Conservation (phyloP, 805 yeast species). For the Starmerella potacharoeniae region DNA sequence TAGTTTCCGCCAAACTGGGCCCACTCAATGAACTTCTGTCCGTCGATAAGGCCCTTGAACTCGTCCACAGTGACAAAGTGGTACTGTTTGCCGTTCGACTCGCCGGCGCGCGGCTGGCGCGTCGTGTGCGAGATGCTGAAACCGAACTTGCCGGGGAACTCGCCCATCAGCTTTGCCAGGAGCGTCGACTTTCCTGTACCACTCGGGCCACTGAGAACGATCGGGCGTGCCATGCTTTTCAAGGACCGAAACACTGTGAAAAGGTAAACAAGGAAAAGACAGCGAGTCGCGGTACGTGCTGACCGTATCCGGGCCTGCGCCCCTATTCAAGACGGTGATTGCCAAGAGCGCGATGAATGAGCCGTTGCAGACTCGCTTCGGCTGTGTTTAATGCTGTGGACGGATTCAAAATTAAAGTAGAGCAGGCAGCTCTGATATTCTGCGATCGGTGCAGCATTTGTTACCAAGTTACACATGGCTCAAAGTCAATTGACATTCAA, state of each 20-base stretch:
- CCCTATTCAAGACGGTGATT: too few relatives aligned
- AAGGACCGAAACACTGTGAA: background rate
- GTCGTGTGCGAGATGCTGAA: constrained; percentile 93
- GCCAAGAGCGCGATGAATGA: too few relatives aligned
- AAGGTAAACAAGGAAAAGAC: background rate
- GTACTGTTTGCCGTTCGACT: constrained; percentile 78
- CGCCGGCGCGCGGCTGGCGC: constrained; percentile 84
- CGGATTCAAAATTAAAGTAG: too few relatives aligned
- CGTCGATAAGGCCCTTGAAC: constrained; percentile 65
- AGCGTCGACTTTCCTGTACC: constrained; percentile 91
- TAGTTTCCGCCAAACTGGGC: constrained; percentile 97
- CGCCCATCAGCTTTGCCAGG: constrained; percentile 77
- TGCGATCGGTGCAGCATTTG: too few relatives aligned
- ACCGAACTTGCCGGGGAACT: constrained; percentile 81
- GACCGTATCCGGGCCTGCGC: background rate
- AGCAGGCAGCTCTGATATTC: too few relatives aligned
- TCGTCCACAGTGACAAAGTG: constrained; percentile 71
- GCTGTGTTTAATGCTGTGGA: too few relatives aligned
- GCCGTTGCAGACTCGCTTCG: too few relatives aligned
- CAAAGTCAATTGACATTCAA: too few relatives aligned
- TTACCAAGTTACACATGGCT: too few relatives aligned
- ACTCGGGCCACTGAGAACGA: constrained; percentile 94
- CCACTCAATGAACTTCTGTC: constrained; percentile 82
- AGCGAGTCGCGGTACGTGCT: background rate
- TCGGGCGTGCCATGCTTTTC: constrained; percentile 48